Evolutionary conservation across 192 early-diverging fungal genomes (phyloP), one percentile per base, ranked within the genome.

Genomic region (Irineochytrium annulatum): DNA sequence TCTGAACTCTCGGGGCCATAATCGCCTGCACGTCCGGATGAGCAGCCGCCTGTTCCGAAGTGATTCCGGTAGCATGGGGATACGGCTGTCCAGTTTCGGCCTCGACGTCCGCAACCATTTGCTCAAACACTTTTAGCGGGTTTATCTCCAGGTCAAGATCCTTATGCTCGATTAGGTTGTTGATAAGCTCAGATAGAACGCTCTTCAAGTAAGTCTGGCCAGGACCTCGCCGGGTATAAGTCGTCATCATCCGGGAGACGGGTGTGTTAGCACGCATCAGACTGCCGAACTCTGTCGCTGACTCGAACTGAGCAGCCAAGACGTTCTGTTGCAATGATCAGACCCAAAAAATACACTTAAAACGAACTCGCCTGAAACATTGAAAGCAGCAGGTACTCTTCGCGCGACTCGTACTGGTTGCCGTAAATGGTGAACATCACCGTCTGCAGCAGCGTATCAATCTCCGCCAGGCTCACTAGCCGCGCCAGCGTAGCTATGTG

Each of bases 231-330:
- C 64, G 83, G 0, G 93, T 94, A 70, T 98, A 98, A 1, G 93
- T 93, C 33, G 94, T 94, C 88, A 97, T 91, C 92, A 95, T 95
- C 24, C 94, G 87, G n/a, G 93, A 94, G 11, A 95, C 90, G 0
- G 94, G 91, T 16, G 92, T 94, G 77, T 97, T 97, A 59, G 93
- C 91, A 28, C 94, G 87, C 60, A 97, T 74, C 20, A 97, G 70
- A 16, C 86, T 90, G 34, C 85, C 87, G 55, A 92, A 94, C 62
- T 94, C 91, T n/a, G 81, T 84, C 0, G 91, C 86, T n/a, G 84
- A 82, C 59, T 93, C 92, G 66, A 97, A 95, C 69, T 97, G 89
- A n/a, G 87, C 86, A 3, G 92, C 86, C 27, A 98, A 72, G 17
- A 93, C 93, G 31, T 88, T 83, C 81, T 85, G 24, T 48, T n/a